Percentiles rank a stretch among this genome's conserved stretches.
These are phyloP conservation scores for Pythium vanterpoolii DNA, from an alignment of 352 stramenopile species.

Conservation along the genomic window DNA sequence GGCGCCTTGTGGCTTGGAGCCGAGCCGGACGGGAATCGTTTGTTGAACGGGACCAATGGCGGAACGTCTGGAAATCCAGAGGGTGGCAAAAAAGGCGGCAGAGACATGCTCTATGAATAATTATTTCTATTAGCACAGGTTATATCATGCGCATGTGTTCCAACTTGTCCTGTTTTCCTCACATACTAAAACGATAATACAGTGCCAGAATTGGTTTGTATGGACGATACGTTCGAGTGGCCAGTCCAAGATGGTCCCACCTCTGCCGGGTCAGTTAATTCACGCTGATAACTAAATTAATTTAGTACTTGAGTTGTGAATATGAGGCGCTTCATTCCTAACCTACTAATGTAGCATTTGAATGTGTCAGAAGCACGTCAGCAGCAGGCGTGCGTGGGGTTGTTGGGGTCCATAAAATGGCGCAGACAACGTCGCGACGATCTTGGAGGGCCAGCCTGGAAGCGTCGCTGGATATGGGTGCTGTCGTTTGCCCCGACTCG, in stretches of 20 bases:
- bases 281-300: background rate
- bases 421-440: too few relatives aligned
- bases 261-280: background rate
- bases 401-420: too few relatives aligned
- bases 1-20: too few relatives aligned
- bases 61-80: constrained; percentile 16
- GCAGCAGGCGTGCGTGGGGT: too few relatives aligned
- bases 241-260: constrained; percentile 3
- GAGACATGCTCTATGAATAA: background rate
- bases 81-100: background rate
- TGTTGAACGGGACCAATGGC: constrained; percentile 8
- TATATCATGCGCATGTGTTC: background rate
- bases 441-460: too few relatives aligned
- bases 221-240: background rate
- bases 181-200: background rate
- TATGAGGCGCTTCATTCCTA: too few relatives aligned
- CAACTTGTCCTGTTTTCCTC: background rate
- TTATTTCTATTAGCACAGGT: background rate
- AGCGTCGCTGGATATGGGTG: too few relatives aligned
- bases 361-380: too few relatives aligned
- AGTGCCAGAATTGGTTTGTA: background rate
- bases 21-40: background rate
- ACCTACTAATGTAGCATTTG: too few relatives aligned
- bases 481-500: too few relatives aligned
- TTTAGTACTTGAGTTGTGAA: too few relatives aligned